Evolutionary conservation across 495 filamentous ascomycete species (phyloP).

Genomic region (Aspergillus incahuasiensis): DNA sequence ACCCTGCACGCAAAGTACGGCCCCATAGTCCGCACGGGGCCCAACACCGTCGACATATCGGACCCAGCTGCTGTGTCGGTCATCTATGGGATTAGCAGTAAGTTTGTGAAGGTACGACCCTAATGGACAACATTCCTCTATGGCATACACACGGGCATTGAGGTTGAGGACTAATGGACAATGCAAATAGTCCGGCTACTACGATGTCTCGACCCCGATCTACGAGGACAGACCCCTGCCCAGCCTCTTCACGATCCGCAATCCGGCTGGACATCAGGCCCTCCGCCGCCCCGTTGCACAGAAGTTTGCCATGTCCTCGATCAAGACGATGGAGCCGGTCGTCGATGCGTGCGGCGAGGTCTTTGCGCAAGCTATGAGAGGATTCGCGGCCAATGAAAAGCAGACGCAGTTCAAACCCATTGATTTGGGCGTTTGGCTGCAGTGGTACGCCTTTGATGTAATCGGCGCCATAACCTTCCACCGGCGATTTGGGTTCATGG

Average conservation of each 20-base stretch:
- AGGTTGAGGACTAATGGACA: no score
- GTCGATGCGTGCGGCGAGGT: no score
- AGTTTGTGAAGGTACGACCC: no score
- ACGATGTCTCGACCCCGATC: no score
- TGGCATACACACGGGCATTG: not conserved
- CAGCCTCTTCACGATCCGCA: not conserved
- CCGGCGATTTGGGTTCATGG: not conserved
- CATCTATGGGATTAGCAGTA: no score
- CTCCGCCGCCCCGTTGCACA: not conserved
- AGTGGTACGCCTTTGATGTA: constrained; percentile 6
- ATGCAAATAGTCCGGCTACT: no score
- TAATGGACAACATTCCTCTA: not conserved
- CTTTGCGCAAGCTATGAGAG: no score
- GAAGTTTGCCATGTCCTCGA: not conserved
- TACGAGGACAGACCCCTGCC: no score
- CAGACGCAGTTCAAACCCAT: no score
- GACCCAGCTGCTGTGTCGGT: no score
- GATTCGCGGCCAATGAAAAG: no score
- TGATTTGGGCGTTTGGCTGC: constrained; percentile 1
- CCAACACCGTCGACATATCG: not conserved
- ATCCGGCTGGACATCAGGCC: not conserved
- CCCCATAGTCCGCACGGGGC: not conserved
- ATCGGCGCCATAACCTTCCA: not conserved
- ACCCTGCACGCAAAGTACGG: not conserved
- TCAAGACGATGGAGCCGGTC: not conserved